Percentiles rank a stretch among this genome's conserved stretches.
Conservation (phyloP, 106 monocot species). For the Dendrobium huoshanense region DNA sequence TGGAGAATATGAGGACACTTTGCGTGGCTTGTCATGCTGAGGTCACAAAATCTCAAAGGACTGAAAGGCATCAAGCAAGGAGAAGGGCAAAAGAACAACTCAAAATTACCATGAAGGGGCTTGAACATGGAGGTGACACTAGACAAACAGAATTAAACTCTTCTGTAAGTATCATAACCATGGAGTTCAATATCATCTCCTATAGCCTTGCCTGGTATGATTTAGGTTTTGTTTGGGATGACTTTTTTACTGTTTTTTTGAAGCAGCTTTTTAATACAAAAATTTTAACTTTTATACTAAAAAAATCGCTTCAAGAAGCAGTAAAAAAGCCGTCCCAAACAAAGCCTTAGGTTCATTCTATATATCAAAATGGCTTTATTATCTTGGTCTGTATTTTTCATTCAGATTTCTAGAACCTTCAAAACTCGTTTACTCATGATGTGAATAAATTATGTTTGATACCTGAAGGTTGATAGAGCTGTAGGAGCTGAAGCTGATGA, state of each 20-base stretch:
- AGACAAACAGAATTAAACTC: neutral
- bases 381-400: neutral
- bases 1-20: conserved; percentile 95
- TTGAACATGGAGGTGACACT: conserved; percentile 7
- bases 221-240: too few relatives aligned
- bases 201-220: too few relatives aligned
- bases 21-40: conserved; percentile 95
- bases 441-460: neutral
- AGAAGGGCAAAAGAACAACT: conserved; percentile 59
- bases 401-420: neutral
- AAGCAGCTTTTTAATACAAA: too few relatives aligned
- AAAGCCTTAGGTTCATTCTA: too few relatives aligned
- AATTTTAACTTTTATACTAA: too few relatives aligned
- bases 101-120: conserved; percentile 39
- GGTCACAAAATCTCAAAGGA: conserved; percentile 62
- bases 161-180: conserved; percentile 8
- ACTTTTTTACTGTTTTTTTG: too few relatives aligned
- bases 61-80: conserved; percentile 27
- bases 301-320: too few relatives aligned
- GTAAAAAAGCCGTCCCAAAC: too few relatives aligned
- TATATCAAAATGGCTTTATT: neutral
- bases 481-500: conserved; percentile 18
- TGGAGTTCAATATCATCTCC: neutral
- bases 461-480: conserved; percentile 3
- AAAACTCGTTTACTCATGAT: neutral